Conservation (phyloP, 441 rosid genomes). For the Euphorbia schlechtendalii region DNA sequence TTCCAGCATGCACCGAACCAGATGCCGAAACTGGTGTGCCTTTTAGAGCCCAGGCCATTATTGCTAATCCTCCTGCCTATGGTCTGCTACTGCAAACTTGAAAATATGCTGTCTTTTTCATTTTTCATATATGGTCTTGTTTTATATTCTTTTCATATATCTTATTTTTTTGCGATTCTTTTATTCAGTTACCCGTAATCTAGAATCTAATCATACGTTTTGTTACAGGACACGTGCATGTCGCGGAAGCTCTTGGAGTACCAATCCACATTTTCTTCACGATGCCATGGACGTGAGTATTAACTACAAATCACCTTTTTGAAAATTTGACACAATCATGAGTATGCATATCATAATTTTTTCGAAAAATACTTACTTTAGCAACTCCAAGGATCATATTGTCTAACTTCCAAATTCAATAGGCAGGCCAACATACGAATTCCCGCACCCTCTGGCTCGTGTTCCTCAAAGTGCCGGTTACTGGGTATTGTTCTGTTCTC, state of each 20-base stretch:
- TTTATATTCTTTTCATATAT: no score
- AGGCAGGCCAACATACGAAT: constrained; percentile 99
- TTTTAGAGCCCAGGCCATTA: no score
- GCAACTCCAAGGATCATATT: no score
- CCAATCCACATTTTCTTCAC: constrained; percentile 98
- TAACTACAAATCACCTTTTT: constrained; percentile 18
- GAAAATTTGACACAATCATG: constrained; percentile 10
- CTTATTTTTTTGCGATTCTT: no score
- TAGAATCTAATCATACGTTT: constrained; percentile 17
- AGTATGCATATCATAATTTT: constrained; percentile 6
- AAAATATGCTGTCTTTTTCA: no score
- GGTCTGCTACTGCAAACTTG: no score
- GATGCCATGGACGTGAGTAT: constrained; percentile 99
- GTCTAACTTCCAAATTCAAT: constrained; percentile 45
- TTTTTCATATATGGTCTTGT: no score
- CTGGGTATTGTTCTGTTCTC: constrained; percentile 82
- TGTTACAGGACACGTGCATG: constrained; percentile 85
- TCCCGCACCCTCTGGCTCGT: constrained; percentile 96
- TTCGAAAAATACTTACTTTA: no score
- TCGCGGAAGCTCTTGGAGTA: constrained; percentile 96
- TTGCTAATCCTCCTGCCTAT: no score
- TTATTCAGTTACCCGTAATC: no score
- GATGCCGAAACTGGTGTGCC: no score
- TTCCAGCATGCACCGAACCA: no score
- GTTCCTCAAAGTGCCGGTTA: constrained; percentile 95